phyloP scores from a whole-genome alignment of 164 flowering plant species.

The Dillenia suffruticosa region DNA sequence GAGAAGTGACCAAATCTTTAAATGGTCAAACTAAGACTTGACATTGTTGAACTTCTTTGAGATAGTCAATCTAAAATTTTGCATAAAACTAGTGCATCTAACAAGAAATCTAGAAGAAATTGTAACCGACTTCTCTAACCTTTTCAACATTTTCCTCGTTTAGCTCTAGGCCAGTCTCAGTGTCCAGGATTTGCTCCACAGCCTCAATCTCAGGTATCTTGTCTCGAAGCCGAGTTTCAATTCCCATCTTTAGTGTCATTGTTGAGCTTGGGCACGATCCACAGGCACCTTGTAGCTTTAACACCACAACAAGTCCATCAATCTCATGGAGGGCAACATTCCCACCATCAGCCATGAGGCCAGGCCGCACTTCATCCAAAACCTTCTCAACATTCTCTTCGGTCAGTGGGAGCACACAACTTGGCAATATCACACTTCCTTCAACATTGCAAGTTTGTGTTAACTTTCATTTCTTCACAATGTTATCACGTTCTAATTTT shows the following conservation, averaged over 20 bases:
- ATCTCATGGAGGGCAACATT: conserved; percentile 91
- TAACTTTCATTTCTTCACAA: neutral
- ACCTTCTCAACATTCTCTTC: conserved; percentile 91
- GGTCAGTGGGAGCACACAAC: conserved; percentile 58
- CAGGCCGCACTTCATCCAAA: conserved; percentile 78
- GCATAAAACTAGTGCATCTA: neutral
- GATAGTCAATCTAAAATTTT: neutral
- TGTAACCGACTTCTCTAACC: conserved; percentile 30
- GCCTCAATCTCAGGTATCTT: conserved; percentile 78
- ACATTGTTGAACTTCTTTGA: neutral
- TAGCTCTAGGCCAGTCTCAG: conserved; percentile 82
- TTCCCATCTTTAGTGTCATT: conserved; percentile 88
- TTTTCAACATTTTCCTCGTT: conserved; percentile 85
- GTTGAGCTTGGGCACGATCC: conserved; percentile 97
- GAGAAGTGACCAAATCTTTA: too few relatives aligned
- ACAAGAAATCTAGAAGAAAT: neutral
- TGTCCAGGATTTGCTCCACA: conserved; percentile 89
- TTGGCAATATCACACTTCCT: conserved; percentile 21
- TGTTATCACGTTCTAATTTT: neutral
- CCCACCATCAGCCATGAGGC: conserved; percentile 93
- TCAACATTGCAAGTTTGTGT: conserved; percentile 2
- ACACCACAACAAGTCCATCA: conserved; percentile 80
- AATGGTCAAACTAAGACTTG: too few relatives aligned
- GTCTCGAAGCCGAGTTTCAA: conserved; percentile 73
- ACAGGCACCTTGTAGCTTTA: conserved; percentile 95